Evolutionary conservation across 306 rosid species (phyloP).

Genomic region (Gleditsia sinensis): DNA sequence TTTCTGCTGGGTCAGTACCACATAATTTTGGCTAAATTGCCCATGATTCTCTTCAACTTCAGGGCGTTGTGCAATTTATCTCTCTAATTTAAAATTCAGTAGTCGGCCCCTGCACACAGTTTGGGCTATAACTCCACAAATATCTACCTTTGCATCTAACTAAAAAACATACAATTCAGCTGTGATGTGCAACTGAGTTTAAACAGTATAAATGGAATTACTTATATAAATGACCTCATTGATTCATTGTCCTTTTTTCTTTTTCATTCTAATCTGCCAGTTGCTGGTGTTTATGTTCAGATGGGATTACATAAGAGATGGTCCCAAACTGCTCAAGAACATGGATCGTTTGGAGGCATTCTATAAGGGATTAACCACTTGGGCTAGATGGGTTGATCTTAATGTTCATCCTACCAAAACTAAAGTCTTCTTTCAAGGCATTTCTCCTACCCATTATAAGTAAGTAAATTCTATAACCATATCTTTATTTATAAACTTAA

Average conservation of each 20-base stretch:
- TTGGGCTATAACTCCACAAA: neutral
- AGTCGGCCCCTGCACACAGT: too few relatives aligned
- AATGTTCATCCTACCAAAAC: conserved; percentile 78
- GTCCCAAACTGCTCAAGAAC: conserved; percentile 52
- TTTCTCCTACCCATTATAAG: conserved; percentile 94
- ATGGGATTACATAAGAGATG: conserved; percentile 83
- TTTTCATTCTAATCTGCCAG: neutral
- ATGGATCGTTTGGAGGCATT: conserved; percentile 87
- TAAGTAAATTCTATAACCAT: conserved; percentile 45
- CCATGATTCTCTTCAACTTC: too few relatives aligned
- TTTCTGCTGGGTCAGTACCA: too few relatives aligned
- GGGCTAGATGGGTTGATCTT: conserved; percentile 90
- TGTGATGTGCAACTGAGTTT: too few relatives aligned
- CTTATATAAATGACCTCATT: too few relatives aligned
- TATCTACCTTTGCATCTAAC: neutral
- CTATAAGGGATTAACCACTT: conserved; percentile 72
- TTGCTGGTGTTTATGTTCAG: conserved; percentile 41
- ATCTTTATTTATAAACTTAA: neutral
- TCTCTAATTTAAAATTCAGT: too few relatives aligned
- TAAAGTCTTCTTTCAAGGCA: conserved; percentile 87
- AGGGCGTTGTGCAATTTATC: too few relatives aligned
- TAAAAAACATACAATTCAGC: too few relatives aligned
- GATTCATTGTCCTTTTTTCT: neutral
- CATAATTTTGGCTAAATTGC: too few relatives aligned
- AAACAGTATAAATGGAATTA: too few relatives aligned